These are phyloP conservation scores for Tuctoria greenei DNA, from an alignment of 176 grass and related monocot species.

Conservation along the genomic window DNA sequence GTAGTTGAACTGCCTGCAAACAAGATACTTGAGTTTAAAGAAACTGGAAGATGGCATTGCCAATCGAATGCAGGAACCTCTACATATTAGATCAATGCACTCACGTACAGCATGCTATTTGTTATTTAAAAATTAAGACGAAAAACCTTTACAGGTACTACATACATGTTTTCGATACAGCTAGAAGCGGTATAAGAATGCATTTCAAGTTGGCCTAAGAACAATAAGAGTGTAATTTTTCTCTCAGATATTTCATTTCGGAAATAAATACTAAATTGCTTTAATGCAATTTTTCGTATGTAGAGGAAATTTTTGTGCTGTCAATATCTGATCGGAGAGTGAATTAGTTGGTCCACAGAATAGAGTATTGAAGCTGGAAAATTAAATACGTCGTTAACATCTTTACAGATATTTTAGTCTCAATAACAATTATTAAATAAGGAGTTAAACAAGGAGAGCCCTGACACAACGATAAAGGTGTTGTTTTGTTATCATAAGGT, in stretches of 20 bases:
- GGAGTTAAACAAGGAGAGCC: too few species aligned
- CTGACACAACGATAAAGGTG: too few species aligned
- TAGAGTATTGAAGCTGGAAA: neutral
- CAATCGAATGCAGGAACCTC: neutral
- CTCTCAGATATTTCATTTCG: neutral
- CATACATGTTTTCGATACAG: neutral
- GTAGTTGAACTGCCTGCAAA: conserved; percentile 62
- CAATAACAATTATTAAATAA: neutral
- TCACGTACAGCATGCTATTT: neutral
- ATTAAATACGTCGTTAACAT: neutral
- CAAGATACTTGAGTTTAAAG: neutral
- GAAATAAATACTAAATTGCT: neutral
- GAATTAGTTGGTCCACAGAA: neutral
- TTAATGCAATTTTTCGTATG: neutral
- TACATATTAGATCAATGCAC: neutral
- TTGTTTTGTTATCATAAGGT: too few species aligned
- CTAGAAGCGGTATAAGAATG: neutral
- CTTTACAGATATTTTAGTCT: neutral
- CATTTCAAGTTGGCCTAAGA: neutral
- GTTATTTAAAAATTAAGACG: conserved; percentile 1
- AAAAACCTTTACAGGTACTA: neutral
- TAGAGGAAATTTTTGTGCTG: neutral
- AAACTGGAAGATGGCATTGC: neutral
- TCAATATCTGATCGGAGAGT: neutral
- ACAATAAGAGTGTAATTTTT: neutral